Evolutionary conservation across 768 basidiomycete genomes (phyloP).

Genomic region (Gautieria morchelliformis): DNA sequence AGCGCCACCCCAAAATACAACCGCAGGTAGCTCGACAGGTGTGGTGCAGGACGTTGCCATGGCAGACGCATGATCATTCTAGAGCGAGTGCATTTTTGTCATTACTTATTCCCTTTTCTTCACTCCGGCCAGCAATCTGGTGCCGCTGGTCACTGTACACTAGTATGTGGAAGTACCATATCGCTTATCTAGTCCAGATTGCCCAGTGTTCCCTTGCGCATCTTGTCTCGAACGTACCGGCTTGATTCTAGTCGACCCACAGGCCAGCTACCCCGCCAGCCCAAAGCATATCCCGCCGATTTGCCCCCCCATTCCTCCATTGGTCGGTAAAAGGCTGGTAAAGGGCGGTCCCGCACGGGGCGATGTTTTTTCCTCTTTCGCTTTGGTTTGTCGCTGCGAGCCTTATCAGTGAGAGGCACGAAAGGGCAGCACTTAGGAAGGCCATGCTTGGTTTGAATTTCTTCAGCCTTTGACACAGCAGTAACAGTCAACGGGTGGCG

Average conservation of each 20-base stretch:
- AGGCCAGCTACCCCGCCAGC: slow-evolving; percentile 21
- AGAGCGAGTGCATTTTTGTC: neutral
- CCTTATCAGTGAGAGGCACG: neutral
- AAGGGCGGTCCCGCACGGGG: neutral
- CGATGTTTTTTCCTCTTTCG: neutral
- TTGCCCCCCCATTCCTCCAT: slow-evolving; percentile 18
- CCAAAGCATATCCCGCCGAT: slow-evolving; percentile 22
- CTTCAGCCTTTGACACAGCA: neutral
- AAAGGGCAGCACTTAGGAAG: neutral
- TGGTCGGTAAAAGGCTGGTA: slow-evolving; percentile 21
- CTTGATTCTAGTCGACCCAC: neutral
- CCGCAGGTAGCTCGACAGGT: neutral
- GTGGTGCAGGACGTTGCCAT: slow-evolving; percentile 4
- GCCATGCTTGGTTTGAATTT: neutral
- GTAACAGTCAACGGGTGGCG: neutral
- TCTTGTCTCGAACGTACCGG: neutral
- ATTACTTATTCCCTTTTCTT: slow-evolving; percentile 5
- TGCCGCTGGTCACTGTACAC: neutral
- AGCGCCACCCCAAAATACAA: neutral
- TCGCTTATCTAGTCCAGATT: neutral
- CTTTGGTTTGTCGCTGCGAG: neutral
- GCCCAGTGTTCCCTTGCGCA: neutral
- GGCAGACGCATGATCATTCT: slow-evolving; percentile 3
- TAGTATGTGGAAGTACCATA: neutral
- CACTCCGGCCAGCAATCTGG: neutral